These are phyloP conservation scores for Papiliotrema fonsecae DNA, from an alignment of 1,284 basidiomycete genomes.

Conservation along the genomic window DNA sequence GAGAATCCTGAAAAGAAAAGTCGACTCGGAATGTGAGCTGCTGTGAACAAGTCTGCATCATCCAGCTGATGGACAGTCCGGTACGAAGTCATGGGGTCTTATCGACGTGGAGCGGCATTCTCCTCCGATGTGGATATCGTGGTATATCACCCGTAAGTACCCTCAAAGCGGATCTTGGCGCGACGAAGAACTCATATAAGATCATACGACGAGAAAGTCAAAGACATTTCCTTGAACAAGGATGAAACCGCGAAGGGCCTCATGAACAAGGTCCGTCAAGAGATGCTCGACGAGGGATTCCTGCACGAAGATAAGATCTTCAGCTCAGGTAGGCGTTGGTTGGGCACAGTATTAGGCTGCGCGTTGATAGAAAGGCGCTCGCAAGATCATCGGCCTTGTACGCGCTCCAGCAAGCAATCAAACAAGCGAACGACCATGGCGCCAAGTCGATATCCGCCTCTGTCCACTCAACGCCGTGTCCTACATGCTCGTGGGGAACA, in stretches of 20 bases:
- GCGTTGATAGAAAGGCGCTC: conserved; percentile 16
- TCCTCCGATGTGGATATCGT: conserved; percentile 37
- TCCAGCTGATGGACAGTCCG: conserved; percentile 12
- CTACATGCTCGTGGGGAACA: conserved; percentile 38
- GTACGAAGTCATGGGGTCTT: conserved; percentile 36
- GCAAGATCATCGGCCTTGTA: conserved; percentile 29
- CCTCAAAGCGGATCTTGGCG: background rate
- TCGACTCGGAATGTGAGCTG: conserved; percentile 19
- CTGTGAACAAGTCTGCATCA: background rate
- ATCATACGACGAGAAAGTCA: conserved; percentile 8
- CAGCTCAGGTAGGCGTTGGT: conserved; percentile 15
- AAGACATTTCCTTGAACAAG: conserved; percentile 10
- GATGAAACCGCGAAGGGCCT: conserved; percentile 11
- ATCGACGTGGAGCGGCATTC: conserved; percentile 28
- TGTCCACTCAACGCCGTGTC: conserved; percentile 25
- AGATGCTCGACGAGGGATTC: conserved; percentile 17
- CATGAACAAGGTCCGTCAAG: conserved; percentile 21
- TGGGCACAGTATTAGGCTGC: background rate
- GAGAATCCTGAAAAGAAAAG: conserved; percentile 20
- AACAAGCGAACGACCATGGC: conserved; percentile 16
- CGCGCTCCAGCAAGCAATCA: conserved; percentile 10
- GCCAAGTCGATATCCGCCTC: conserved; percentile 35
- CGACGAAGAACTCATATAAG: background rate
- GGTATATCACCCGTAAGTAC: conserved; percentile 31
- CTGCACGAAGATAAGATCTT: conserved; percentile 23